These are phyloP conservation scores for Caryopteris hybrid DNA, from an alignment of 305 asterid species.

Conservation along the genomic window DNA sequence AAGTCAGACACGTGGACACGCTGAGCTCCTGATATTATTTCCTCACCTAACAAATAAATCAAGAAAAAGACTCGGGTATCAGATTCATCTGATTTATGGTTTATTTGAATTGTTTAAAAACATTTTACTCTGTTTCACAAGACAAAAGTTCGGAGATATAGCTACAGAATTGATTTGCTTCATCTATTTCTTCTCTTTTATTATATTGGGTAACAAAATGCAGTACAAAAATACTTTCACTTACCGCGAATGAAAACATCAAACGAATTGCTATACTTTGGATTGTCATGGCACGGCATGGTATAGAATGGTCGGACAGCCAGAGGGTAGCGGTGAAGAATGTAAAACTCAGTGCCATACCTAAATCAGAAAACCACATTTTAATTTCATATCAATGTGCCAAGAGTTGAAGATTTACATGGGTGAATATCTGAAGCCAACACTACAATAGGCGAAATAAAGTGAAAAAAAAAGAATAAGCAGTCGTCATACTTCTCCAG, in stretches of 20 bases:
- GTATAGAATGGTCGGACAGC: conserved; percentile 93
- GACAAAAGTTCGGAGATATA: too few species aligned
- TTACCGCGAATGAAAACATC: conserved; percentile 90
- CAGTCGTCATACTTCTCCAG: conserved; percentile 52
- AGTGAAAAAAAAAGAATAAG: neutral
- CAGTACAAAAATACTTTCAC: neutral
- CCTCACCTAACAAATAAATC: conserved; percentile 59
- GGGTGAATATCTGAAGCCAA: neutral
- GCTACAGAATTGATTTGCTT: neutral
- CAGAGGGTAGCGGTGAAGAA: conserved; percentile 82
- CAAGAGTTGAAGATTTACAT: neutral
- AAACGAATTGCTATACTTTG: conserved; percentile 71
- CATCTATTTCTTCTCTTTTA: neutral
- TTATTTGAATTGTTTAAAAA: too few species aligned
- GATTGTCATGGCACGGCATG: conserved; percentile 70
- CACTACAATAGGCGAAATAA: neutral
- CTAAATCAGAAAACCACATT: conserved; percentile 27
- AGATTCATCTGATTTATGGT: too few species aligned
- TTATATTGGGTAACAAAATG: neutral
- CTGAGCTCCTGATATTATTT: conserved; percentile 93
- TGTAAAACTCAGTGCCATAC: conserved; percentile 87
- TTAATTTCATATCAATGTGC: neutral
- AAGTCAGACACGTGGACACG: conserved; percentile 74
- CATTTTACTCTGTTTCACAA: too few species aligned
- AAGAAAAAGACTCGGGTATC: conserved; percentile 2